Conservation (phyloP, 805 yeast genomes). For the Yamadazyma takamatsuzukensis region DNA sequence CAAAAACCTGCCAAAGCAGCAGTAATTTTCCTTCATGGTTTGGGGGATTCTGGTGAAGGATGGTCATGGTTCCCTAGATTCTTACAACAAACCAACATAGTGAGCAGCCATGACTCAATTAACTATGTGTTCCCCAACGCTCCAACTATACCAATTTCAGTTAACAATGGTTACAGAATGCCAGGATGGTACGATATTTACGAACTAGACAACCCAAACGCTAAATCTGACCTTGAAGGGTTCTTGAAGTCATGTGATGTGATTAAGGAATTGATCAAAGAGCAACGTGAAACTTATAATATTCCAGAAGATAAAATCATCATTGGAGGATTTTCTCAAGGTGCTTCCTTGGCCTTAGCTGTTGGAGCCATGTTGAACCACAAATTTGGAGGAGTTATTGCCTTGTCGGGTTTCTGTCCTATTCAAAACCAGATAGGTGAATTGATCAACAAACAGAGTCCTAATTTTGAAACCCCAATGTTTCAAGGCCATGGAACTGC, state of each 20-base stretch:
- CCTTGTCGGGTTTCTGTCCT: conserved; percentile 73
- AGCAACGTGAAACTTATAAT: conserved; percentile 48
- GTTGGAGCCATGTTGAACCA: conserved; percentile 48
- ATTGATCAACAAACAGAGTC: conserved; percentile 11
- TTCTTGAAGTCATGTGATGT: conserved; percentile 46
- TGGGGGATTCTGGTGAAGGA: conserved; percentile 89
- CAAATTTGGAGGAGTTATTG: conserved; percentile 75
- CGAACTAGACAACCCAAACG: conserved; percentile 47
- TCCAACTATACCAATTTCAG: conserved; percentile 66
- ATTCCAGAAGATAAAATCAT: conserved; percentile 65
- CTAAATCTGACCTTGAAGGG: conserved; percentile 51
- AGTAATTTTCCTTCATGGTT: conserved; percentile 78
- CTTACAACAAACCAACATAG: conserved; percentile 39
- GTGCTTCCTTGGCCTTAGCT: conserved; percentile 77
- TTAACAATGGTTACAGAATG: conserved; percentile 61
- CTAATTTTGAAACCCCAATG: conserved; percentile 64
- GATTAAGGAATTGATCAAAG: conserved; percentile 45
- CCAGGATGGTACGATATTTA: conserved; percentile 87
- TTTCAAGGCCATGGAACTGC: conserved; percentile 85
- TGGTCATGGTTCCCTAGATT: conserved; percentile 80
- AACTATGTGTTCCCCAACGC: conserved; percentile 92
- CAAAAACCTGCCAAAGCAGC: conserved; percentile 35
- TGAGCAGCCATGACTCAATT: conserved; percentile 36
- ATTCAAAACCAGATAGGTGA: conserved; percentile 17
- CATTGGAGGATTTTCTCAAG: conserved; percentile 96